A percentile compares a stretch with the other conserved stretches of the same genome.
These are phyloP conservation scores for Paramecium tetraurelia DNA, from an alignment of 73 alveolate genomes.

Conservation along the genomic window DNA sequence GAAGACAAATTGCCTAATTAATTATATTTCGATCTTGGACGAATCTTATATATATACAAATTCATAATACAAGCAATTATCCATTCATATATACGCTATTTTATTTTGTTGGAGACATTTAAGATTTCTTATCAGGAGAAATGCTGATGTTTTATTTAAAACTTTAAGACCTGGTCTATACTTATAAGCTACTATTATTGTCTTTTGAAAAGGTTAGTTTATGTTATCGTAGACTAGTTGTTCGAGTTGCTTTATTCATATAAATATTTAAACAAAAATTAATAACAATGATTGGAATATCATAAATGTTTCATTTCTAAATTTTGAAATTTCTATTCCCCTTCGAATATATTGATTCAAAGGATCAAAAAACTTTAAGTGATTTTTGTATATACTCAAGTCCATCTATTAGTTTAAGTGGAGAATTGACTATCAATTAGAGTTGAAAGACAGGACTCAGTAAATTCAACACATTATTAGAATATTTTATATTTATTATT, in stretches of 20 bases:
- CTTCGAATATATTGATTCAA: neutral
- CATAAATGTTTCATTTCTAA: neutral
- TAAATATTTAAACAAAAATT: neutral
- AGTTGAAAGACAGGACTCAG: neutral
- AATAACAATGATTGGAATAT: neutral
- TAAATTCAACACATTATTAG: neutral
- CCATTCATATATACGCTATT: conserved; percentile 16
- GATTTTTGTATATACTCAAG: neutral
- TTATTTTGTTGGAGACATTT: conserved; percentile 3
- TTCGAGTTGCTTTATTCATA: neutral
- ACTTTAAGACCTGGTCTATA: neutral
- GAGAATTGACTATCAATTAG: neutral
- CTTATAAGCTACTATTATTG: neutral
- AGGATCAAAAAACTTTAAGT: neutral
- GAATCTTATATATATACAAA: neutral
- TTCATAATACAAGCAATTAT: neutral
- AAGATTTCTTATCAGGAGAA: neutral
- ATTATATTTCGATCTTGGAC: neutral
- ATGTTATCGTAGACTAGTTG: neutral
- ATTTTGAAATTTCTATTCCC: neutral
- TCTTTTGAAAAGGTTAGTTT: neutral
- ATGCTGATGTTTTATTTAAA: neutral
- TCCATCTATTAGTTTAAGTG: no score
- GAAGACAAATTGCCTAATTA: neutral
- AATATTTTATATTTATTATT: neutral